A percentile compares a stretch with the other conserved stretches of the same genome.
Evolutionary conservation across 108 stramenopile species (phyloP).

Genomic region (Fragilaria radians): DNA sequence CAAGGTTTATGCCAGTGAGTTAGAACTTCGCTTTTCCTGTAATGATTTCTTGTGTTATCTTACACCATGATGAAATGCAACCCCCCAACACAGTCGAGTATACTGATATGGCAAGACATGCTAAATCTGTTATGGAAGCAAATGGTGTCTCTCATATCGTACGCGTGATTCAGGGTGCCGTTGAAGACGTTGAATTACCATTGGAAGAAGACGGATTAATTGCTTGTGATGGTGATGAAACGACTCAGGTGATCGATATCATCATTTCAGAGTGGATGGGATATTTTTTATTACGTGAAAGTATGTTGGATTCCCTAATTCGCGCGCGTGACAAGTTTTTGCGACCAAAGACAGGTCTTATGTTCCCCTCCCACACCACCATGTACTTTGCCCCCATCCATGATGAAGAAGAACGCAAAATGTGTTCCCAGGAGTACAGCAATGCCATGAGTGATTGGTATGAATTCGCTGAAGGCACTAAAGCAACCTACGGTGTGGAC

Average conservation of each 20-base stretch:
- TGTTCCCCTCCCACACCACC: conserved; percentile 94
- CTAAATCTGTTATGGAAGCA: conserved; percentile 79
- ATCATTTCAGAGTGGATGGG: conserved; percentile 99
- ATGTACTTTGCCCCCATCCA: conserved; percentile 90
- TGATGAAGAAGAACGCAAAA: conserved; percentile 89
- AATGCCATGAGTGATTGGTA: conserved; percentile 89
- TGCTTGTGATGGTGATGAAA: conserved; percentile 27
- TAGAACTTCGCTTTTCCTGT: neutral
- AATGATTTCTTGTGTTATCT: neutral
- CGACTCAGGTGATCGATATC: conserved; percentile 86
- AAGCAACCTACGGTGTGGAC: conserved; percentile 82
- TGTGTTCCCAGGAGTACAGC: conserved; percentile 68
- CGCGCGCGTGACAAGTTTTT: conserved; percentile 90
- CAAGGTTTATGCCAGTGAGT: conserved; percentile 79
- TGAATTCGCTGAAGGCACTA: conserved; percentile 82
- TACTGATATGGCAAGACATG: conserved; percentile 97
- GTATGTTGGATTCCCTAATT: conserved; percentile 94
- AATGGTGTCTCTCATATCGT: conserved; percentile 92
- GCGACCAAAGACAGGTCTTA: conserved; percentile 80
- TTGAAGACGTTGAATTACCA: conserved; percentile 80
- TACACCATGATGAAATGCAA: neutral
- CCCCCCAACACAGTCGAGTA: conserved; percentile 71
- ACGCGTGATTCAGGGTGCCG: conserved; percentile 93
- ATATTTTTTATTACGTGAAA: conserved; percentile 95
- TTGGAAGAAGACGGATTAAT: conserved; percentile 58